Percentiles rank a stretch among this genome's conserved stretches.
phyloP scores from a whole-genome alignment of 176 grass and related monocot genomes.

The Dendrocalamus sinicus region DNA sequence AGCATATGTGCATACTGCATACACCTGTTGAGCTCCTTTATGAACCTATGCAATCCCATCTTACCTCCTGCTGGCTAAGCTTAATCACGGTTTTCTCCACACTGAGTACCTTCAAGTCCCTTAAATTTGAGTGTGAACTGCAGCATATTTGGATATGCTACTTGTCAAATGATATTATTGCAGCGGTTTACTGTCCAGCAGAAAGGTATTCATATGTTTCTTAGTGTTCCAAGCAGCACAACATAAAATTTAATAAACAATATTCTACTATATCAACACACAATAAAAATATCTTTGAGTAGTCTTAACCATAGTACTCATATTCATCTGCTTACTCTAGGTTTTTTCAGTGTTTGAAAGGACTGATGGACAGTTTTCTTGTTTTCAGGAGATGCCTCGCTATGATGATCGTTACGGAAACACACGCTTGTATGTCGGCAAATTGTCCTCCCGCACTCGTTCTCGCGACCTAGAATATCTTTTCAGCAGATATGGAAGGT shows the following conservation, averaged over 20 bases:
- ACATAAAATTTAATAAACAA: background rate
- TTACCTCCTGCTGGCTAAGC: background rate
- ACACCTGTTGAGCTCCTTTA: background rate
- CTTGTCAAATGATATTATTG: background rate
- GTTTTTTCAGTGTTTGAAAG: background rate
- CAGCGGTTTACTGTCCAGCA: background rate
- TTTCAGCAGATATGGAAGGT: slow-evolving; percentile 98
- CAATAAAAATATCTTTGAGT: background rate
- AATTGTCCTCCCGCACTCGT: slow-evolving; percentile 75
- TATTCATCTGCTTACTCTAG: background rate
- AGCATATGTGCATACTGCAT: background rate
- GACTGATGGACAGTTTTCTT: slow-evolving; percentile 22
- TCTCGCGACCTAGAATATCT: slow-evolving; percentile 87
- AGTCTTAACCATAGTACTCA: background rate
- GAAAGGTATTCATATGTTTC: background rate
- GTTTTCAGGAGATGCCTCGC: slow-evolving; percentile 93
- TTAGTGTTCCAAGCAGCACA: background rate
- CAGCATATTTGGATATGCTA: background rate
- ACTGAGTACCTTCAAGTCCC: background rate
- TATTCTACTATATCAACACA: background rate
- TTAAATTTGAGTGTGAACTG: background rate
- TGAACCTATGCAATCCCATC: background rate
- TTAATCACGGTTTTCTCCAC: background rate
- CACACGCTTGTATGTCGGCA: slow-evolving; percentile 85
- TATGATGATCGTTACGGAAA: slow-evolving; percentile 78